Base-by-base conservation (phyloP, 2,329 filamentous ascomycete species). In the Trichoderma koningiopsis region DNA sequence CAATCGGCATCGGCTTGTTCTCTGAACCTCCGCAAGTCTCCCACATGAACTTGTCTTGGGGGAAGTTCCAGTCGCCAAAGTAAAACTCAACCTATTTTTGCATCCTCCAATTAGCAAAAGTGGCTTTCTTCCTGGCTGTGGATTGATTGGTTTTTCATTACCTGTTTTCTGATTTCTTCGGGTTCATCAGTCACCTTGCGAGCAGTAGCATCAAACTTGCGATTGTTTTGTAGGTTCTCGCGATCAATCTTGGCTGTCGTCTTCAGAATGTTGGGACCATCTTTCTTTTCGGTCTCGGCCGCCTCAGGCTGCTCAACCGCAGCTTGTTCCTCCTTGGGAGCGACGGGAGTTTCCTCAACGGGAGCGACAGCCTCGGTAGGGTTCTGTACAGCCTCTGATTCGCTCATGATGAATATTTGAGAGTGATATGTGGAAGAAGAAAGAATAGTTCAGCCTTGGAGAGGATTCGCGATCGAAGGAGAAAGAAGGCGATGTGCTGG, bases 41-140 rank as follows among this genome's bases (percentile, higher is more conserved):
- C 84, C 94, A 92, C 74, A 99, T 87, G 83, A 93, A 97, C 79
- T 93, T 92, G 82, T 99, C 96, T 76, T 89, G 89, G 63, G 91
- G 91, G 47, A 99, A 88, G 82, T 97, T 97, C 76, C 91, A 92
- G 80, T 96, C 92, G 76, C 92, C 92, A 82, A 97, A 97, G 86
- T 97, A 97, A 81, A 97, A 97, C 79, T 97, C 94, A 75, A 97
- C 92, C 91, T 96, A 14, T 4, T 74, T 35, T 63, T 14, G 57
- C 61, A 13, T 29, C 24, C 1, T 19, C 33, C 43, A 24, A 19
- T 69, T 37, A 52, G 64, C 11, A 37, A 27, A 1, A 13, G 27
- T 27, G 11, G 22, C 7, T 13, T 52, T 52, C 27, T 1, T 2
- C 19, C 8, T 24, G 19, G 16, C 22, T 55, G 6, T 49, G 3